Percentiles rank a stretch among this genome's conserved stretches.
Evolutionary conservation across 495 filamentous ascomycete genomes (phyloP).

Genomic region (Glonium stellatum): DNA sequence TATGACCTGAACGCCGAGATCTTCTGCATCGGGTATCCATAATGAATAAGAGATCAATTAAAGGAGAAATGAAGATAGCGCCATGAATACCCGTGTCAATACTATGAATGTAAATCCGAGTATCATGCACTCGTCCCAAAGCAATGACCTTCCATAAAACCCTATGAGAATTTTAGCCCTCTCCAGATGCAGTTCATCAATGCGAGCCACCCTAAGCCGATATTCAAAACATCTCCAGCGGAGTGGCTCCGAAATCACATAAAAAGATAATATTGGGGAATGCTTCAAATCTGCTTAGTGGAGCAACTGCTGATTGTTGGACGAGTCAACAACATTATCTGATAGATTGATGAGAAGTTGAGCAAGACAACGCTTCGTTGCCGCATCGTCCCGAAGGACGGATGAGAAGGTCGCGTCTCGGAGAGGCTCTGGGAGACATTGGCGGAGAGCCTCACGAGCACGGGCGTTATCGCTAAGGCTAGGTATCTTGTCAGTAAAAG

Average conservation of each 20-base stretch:
- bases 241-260: too few species aligned
- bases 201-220: neutral
- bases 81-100: neutral
- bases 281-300: conserved; percentile 4
- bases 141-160: neutral
- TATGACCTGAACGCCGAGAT: neutral
- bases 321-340: conserved; percentile 74
- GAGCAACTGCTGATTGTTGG: conserved; percentile 21
- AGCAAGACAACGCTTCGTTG: conserved; percentile 94
- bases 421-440: conserved; percentile 94
- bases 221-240: too few species aligned
- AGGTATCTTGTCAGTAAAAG: conserved; percentile 12
- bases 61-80: neutral
- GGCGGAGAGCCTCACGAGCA: conserved; percentile 87
- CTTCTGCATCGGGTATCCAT: neutral
- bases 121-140: neutral
- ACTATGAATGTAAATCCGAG: neutral
- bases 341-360: conserved; percentile 96
- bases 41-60: neutral
- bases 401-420: conserved; percentile 96
- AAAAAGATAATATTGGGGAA: too few species aligned
- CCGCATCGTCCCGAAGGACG: conserved; percentile 92
- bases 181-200: neutral
- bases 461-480: conserved; percentile 94
- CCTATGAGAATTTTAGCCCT: neutral